Base-by-base conservation (phyloP, 1,284 basidiomycete species). In the Papiliotrema nemorosa region DNA sequence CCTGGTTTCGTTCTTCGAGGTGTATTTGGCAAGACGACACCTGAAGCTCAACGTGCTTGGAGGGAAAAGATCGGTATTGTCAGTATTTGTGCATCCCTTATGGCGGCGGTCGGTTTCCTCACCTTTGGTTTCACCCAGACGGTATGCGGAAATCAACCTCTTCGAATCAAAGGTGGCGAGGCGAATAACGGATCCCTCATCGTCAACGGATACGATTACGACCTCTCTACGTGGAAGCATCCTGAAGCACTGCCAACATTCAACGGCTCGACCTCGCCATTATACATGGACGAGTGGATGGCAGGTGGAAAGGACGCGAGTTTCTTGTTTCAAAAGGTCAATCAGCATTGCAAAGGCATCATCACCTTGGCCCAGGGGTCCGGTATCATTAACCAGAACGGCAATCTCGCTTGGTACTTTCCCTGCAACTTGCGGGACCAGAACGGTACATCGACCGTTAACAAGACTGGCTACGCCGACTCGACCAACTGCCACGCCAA, bases 91-190 rank as follows among this genome's bases (percentile, higher is more conserved):
- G 70, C 82, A 16, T 7, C 73, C 20, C 82, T 92, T 59, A 97
- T 98, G 94, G 86, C 87, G 21, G 82, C 79, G 42, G 96, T 99
- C 69, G 94, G 93, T 74, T 98, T 92, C 82, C 80, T 99, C 70
- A 98, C 94, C 2, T 99, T 99, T 76, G 94, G 96, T n/a, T 99
- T 99, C 79, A 97, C 93, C 3, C 83, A 92, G 68, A 78, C 85
- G 46, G 93, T 98, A 31, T 98, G 94, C 73, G 90, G 91, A 34
- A 86, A 79, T 38, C 87, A 89, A 20, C 80, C 86, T 26, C 83
- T 86, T 48, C 84, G 90, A 16, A 92, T 83, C 78, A 84, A 86
- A 59, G 82, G 86, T 42, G 91, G 90, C 20, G 76, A 77, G 43
- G 86, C 94, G 59, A 84, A 84, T 52, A 85, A 81, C 35, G 83